phyloP scores from a whole-genome alignment of 768 basidiomycete species.

The Sporobolomyces pararoseus region DNA sequence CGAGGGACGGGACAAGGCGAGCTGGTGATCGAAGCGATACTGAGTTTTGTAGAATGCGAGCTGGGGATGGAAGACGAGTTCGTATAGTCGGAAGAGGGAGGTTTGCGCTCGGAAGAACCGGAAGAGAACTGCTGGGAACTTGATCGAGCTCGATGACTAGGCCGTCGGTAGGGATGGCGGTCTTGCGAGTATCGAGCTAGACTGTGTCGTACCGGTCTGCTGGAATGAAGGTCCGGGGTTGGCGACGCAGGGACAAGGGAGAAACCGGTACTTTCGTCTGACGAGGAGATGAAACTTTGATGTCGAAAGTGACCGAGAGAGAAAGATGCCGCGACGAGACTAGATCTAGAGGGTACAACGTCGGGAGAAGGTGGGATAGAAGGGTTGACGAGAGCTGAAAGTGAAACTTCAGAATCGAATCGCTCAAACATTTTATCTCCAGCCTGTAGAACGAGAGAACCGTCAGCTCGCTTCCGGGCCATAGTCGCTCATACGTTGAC shows the following conservation, averaged over 20 bases:
- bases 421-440: constrained; percentile 37
- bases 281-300: constrained; percentile 21
- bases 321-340: not conserved
- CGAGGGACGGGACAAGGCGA: constrained; percentile 34
- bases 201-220: constrained; percentile 7
- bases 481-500: not conserved
- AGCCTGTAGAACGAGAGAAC: not conserved
- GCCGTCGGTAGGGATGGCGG: not conserved
- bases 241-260: constrained; percentile 19
- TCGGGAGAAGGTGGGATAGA: constrained; percentile 20
- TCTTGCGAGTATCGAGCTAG: constrained; percentile 38
- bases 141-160: constrained; percentile 9
- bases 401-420: constrained; percentile 13
- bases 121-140: not conserved
- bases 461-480: not conserved
- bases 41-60: constrained; percentile 31
- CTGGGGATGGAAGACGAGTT: constrained; percentile 13
- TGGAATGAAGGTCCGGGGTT: constrained; percentile 1
- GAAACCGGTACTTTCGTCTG: constrained; percentile 25
- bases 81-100: not conserved
- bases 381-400: constrained; percentile 23
- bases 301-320: constrained; percentile 10
- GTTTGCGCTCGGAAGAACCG: not conserved
- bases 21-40: constrained; percentile 23
- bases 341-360: not conserved